Evolutionary conservation across 139 green algal species (phyloP), one percentile per base, ranked within the genome.

Genomic region (Chara braunii): DNA sequence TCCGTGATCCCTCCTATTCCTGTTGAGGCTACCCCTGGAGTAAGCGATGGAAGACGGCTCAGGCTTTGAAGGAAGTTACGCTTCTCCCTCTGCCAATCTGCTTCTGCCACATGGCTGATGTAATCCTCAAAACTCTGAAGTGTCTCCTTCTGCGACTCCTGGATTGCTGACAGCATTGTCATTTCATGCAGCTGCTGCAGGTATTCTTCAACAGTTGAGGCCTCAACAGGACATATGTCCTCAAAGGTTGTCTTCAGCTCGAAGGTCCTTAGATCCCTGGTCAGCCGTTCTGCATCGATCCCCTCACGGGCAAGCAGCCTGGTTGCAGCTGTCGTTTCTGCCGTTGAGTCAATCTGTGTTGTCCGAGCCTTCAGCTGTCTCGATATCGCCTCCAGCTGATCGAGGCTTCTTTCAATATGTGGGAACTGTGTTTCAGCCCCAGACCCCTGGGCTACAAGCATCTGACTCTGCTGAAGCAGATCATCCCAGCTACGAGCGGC

Each of bases 221-320:
- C 67, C 24, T 75, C 67, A 18, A 66, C 32, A 28, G 67, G 67
- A 9, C 68, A 51, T 23, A 75, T 59, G 28, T 75, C 67, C 58
- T 75, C 67, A 51, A 72, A 75, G n/a, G 59, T 72, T 11, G 67
- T 75, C 67, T 75, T 66, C 40, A 75, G 51, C 58, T 75, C 60
- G 23, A 75, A 72, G 6, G 58, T 64, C 30, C 50, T 51, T 22
- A 75, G 57, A 59, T 67, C 67, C 12, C 30, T 40, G 14, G 29
- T 72, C 43, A 75, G 67, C 26, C 53, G 67, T 14, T 75, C 67
- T 31, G 40, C 67, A 28, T 75, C 40, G 26, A 72, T 64, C 44
- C 67, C 67, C 48, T 75, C 59, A 2, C 67, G 22, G 11, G 67
- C 67, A 32, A 75, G 54, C 56, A 74, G 43, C 45, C 55, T 60